Evolutionary conservation across 1,139 yeast genomes (phyloP), one percentile per base, ranked within the genome.

Genomic region (Taiozyma sp.): DNA sequence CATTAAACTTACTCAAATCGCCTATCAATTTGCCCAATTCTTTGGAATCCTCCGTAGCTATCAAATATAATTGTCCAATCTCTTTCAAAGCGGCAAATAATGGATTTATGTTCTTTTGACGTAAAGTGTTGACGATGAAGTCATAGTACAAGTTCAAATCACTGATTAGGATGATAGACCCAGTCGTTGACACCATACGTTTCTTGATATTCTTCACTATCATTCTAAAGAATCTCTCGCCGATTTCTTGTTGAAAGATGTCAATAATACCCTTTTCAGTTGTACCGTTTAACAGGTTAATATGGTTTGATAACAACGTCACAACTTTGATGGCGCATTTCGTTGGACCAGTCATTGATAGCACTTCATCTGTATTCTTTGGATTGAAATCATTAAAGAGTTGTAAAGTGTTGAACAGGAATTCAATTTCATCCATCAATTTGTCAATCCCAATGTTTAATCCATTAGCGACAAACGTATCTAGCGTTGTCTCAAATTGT

Each of bases 241-340:
- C 97, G 41, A 93, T 83, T 64, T 93, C 99, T 64, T 91, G 96
- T 61, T 92, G 96, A 64, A 91, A 93, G 0, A 93, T 96, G 61
- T 92, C 98, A 29, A 92, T 80, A 9, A 95, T 85, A 0, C 91
- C 80, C 62, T 86, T 88, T 52, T 93, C 98, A 0, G 97, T 90
- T 23, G 96, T 81, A 4, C 92, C 96, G 22, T 81, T 83, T 48
- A 93, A 71, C 48, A 92, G 70, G 53, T 81, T 81, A 56, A 92
- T 83, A 64, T 92, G 96, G n/a, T 83, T 80, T 22, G 80, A 79
- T 48, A 93, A 69, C 27, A 91, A 72, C 28, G 76, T 73, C 1
- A 89, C 81, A 1, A 81, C 84, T 52, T 79, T 78, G 13, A 59
- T 63, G 0, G 96, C 96, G 50, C 96, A 89, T 42, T 71, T 71